Base-by-base conservation (phyloP, 257 asterid species). In the Capsicum rhomboideum region DNA sequence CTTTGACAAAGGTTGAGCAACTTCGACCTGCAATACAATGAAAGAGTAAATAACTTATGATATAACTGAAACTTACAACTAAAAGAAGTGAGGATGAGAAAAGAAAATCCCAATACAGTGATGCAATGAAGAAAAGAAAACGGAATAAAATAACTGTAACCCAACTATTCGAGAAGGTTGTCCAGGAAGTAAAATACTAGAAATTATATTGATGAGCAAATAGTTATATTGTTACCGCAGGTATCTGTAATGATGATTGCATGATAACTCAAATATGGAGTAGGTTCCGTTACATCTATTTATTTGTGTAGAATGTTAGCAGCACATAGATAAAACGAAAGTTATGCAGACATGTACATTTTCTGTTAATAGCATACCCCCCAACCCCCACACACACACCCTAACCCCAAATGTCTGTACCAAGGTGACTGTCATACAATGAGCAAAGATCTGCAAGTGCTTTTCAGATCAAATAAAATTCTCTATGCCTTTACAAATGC, bases 1-100 rank as follows among this genome's bases (percentile, higher is more conserved):
- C 84, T 90, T 90, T 31, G 97, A 89, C 50, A 95, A 89, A 54
- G 97, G 94, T 84, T 92, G 95, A 90, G 95, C 96, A 54, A 83
- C 87, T 86, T 95, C 95, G 53, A 93, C 92, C 99, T 94, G 91
- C 89, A 88, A 66, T 31, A 31, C 44, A 78, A 55, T 2, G 10
- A 77, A 8, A 16, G 7, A 44, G 56, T 49, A 16, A 26, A 49
- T 49, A 75, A 23, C 26, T 23, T 23, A 74, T 74, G 55, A 23
- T 10, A 42, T 71, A 74, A 46, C 34, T n/a, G n/a, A 72, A 13
- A 49, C 40, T 74, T 21, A 23, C 14, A 31, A 69, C 78, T 10
- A 55, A 18, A 40, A 23, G 13, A 7, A 71, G 29, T 82, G 53
- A 6, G 61, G 8, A 18, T 37, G 18, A 49, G 61, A 18, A 44